Conservation (phyloP, 495 filamentous ascomycete species). For the Tuber magnatum region DNA sequence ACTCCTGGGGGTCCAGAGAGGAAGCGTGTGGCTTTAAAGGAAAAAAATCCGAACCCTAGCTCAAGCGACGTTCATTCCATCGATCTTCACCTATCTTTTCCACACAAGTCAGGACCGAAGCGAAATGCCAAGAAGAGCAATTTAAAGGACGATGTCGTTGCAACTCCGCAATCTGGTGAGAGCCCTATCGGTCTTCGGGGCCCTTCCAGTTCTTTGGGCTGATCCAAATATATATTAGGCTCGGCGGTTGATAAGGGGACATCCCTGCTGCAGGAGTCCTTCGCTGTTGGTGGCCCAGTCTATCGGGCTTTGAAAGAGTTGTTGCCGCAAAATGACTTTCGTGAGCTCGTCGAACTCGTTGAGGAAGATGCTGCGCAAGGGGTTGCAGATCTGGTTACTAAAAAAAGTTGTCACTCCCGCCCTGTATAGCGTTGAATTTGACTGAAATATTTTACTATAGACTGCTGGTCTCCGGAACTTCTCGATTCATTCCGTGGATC, state of each 20-base stretch:
- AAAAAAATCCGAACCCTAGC: conserved; percentile 29
- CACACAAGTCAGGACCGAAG: conserved; percentile 3
- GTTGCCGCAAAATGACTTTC: conserved; percentile 15
- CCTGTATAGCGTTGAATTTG: neutral
- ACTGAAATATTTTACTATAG: conserved; percentile 19
- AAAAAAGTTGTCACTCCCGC: conserved; percentile 18
- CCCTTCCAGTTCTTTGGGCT: conserved; percentile 6
- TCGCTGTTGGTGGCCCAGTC: conserved; percentile 10
- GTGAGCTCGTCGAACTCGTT: conserved; percentile 24
- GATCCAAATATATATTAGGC: conserved; percentile 4
- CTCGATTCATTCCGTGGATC: conserved; percentile 30
- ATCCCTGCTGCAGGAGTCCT: conserved; percentile 25
- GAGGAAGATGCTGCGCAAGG: conserved; percentile 22
- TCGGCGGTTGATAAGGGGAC: conserved; percentile 8
- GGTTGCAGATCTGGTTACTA: conserved; percentile 32
- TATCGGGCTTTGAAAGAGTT: conserved; percentile 19
- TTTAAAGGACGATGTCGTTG: neutral
- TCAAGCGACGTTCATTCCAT: conserved; percentile 27
- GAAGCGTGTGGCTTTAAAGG: conserved; percentile 27
- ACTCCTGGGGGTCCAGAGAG: conserved; percentile 9
- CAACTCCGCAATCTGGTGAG: conserved; percentile 10
- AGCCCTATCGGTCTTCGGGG: conserved; percentile 2
- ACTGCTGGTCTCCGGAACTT: conserved; percentile 31
- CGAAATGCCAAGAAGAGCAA: conserved; percentile 5
- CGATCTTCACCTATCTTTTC: conserved; percentile 3